Base-by-base conservation (phyloP, 306 rosid species). In the Prunus persica region DNA sequence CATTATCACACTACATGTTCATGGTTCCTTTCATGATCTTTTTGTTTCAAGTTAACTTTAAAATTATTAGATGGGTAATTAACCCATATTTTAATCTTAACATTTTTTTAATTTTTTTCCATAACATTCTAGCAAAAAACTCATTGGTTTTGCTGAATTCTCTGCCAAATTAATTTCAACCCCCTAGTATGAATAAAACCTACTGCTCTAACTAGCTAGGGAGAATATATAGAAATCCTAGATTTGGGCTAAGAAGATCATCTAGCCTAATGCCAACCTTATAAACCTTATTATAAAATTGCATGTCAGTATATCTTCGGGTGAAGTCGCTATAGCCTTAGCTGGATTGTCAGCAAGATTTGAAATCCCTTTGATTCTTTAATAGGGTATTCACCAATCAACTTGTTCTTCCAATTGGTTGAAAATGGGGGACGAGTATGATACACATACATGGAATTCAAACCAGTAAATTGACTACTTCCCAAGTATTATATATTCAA, bases 261-360 rank as follows among this genome's bases (percentile, higher is more conserved):
- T 64, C 71, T 57, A n/a, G n/a, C 76, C 75, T 68, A 55, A 13
- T 55, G 49, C 52, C 70, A 49, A 69, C 55, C 34, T 28, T 55
- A 72, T 28, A 27, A 27, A 19, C 41, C 34, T 7, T 5, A 62
- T 65, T 28, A 60, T 12, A 57, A 61, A 13, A 11, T 46, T 25
- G 41, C 56, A 56, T 75, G 54, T 68, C 52, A 20, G 2, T 70
- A 10, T 54, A 20, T 67, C 64, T 82, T 72, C 64, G 58, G 80
- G 81, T 34, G 73, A 80, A 47, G 43, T 75, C 34, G 27, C 43
- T 27, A 51, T 15, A 46, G 50, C 20, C 78, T 68, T 78, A 76
- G 85, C 90, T 87, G 90, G 88, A 80, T 65, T 80, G 86, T 85
- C 89, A 85, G 89, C 68, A 16, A 71, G 66, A 45, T 47, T 71